These are phyloP conservation scores for Falciphora oryzae DNA, from an alignment of 2,329 filamentous ascomycete species.

Conservation along the genomic window DNA sequence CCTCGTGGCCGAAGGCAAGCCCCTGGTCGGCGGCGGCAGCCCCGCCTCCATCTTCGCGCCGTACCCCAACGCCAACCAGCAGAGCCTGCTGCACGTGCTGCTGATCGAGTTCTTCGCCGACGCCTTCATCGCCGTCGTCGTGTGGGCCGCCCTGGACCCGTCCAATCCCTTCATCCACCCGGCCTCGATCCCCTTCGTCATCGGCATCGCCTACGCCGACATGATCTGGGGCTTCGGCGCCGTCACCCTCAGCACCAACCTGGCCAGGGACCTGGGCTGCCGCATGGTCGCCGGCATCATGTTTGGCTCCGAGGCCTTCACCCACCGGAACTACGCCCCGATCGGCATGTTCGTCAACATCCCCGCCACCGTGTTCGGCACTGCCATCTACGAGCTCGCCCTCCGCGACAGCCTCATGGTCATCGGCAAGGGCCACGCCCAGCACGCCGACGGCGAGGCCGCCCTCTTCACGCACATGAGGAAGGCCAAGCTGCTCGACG, in stretches of 20 bases:
- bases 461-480: constrained; percentile 38
- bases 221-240: constrained; percentile 53
- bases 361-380: constrained; percentile 50
- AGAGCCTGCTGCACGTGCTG: constrained; percentile 50
- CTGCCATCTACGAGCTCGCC: constrained; percentile 47
- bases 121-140: constrained; percentile 49
- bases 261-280: constrained; percentile 53
- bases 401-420: constrained; percentile 46
- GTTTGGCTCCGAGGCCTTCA: constrained; percentile 20
- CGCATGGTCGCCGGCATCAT: constrained; percentile 54
- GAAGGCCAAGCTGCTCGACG: constrained; percentile 27
- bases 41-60: constrained; percentile 50
- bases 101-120: constrained; percentile 55
- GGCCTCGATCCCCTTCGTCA: constrained; percentile 42
- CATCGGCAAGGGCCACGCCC: constrained; percentile 43
- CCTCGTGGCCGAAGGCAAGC: constrained; percentile 26
- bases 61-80: constrained; percentile 44
- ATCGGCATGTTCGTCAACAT: constrained; percentile 51
- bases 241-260: constrained; percentile 49
- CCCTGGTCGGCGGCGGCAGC: constrained; percentile 34
- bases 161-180: constrained; percentile 52
- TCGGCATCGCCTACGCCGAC: constrained; percentile 47
- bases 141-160: constrained; percentile 52
- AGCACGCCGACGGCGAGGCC: constrained; percentile 45
- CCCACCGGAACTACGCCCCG: constrained; percentile 25